phyloP scores from a whole-genome alignment of 129 eudicot species.

The Lactuca saligna region DNA sequence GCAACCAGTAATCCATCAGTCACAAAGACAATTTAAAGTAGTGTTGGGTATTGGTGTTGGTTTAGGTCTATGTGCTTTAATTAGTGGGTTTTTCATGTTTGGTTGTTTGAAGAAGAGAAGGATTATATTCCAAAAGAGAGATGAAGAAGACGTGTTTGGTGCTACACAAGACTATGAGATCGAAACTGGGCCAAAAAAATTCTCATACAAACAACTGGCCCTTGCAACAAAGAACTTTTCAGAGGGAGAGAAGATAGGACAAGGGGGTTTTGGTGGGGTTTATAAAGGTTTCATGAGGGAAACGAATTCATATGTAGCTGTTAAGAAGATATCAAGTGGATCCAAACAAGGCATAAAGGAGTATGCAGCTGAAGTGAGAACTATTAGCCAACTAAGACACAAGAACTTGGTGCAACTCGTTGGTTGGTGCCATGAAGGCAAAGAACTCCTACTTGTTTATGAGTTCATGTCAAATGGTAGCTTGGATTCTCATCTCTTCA shows the following conservation, averaged over 20 bases:
- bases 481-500: conserved; percentile 29
- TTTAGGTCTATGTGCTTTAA: conserved; percentile 6
- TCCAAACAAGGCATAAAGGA: conserved; percentile 35
- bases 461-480: conserved; percentile 28
- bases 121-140: background rate
- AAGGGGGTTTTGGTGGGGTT: conserved; percentile 50
- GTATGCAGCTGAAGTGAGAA: conserved; percentile 30
- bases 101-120: conserved; percentile 19
- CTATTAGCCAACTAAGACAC: conserved; percentile 27
- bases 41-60: background rate
- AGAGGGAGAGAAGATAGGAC: conserved; percentile 45
- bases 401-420: conserved; percentile 30
- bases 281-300: conserved; percentile 36
- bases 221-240: conserved; percentile 39
- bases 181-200: conserved; percentile 44
- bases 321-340: conserved; percentile 20
- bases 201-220: conserved; percentile 37
- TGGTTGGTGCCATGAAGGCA: conserved; percentile 32
- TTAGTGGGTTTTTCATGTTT: conserved; percentile 4
- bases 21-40: background rate
- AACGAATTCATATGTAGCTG: conserved; percentile 19
- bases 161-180: conserved; percentile 34
- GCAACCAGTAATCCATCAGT: background rate
- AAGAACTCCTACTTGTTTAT: conserved; percentile 29
- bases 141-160: conserved; percentile 2